Base-by-base conservation (phyloP, 2,329 filamentous ascomycete genomes). In the Fusarium sp. region DNA sequence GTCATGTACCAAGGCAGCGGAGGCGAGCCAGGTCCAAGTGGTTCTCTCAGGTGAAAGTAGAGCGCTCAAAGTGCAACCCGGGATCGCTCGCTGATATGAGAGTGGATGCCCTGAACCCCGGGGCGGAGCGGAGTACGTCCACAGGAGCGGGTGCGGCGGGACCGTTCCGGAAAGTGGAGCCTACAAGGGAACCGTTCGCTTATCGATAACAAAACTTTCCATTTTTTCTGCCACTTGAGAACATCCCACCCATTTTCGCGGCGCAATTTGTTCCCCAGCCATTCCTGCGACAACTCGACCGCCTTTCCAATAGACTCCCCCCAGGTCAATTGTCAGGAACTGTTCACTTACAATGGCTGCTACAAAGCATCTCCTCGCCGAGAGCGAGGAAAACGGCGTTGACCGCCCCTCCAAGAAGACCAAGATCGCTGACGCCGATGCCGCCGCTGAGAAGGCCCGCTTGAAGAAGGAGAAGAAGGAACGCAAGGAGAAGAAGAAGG, bases 391-490 rank as follows among this genome's bases (percentile, higher is more conserved):
- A 50, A 68, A 62, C 50, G 69, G 59, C 53, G 70, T 65, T 46
- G 68, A 72, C 27, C 77, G 79, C 27, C 80, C 81, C 13, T 76
- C 74, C 68, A 83, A 83, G 75, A 83, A 83, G 75, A 76, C 78
- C 63, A 83, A 83, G 77, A 71, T 80, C 62, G 71, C 73, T 63
- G 71, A 76, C 53, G 69, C 70, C 52, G 71, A 77, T 44, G 67
- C 73, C 23, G 65, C 75, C 46, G 55, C 63, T 48, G 77, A 79
- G 52, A 78, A 78, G 74, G 75, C 74, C 40, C 75, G 75, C 31
- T 31, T 80, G 69, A 83, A 84, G 79, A 80, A 82, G 75, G 78
- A 81, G 69, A 81, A 80, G 70, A 82, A 82, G 75, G 79, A 81
- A 36, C 76, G 78, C 69, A 81, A 82, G 72, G 75, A 80, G 28